These are phyloP conservation scores for Biscogniauxia marginata DNA, from an alignment of 2,329 filamentous ascomycete species.

Conservation along the genomic window DNA sequence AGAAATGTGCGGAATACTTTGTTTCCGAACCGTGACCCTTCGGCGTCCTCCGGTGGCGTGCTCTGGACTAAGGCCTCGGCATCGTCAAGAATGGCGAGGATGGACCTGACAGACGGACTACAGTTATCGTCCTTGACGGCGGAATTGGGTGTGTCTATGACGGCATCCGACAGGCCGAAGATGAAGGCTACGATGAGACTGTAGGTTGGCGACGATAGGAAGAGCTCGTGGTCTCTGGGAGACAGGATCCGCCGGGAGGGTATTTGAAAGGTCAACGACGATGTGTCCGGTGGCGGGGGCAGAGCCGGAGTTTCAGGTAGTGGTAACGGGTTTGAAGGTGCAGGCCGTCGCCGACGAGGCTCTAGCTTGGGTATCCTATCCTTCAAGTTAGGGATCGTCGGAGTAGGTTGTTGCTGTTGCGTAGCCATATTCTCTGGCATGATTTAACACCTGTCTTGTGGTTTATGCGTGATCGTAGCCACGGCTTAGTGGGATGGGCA, in stretches of 20 bases:
- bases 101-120: slow-evolving; percentile 59
- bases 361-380: slow-evolving; percentile 65
- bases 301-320: slow-evolving; percentile 74
- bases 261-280: slow-evolving; percentile 58
- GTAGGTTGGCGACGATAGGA: slow-evolving; percentile 74
- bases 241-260: slow-evolving; percentile 83
- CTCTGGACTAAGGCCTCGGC: slow-evolving; percentile 64
- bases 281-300: slow-evolving; percentile 63
- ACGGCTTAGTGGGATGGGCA: neutral
- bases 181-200: slow-evolving; percentile 78
- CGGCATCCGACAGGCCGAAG: slow-evolving; percentile 80
- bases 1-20: slow-evolving; percentile 84
- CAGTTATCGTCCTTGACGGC: slow-evolving; percentile 54
- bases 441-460: too few species aligned
- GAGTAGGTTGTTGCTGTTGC: slow-evolving; percentile 20
- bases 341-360: slow-evolving; percentile 56
- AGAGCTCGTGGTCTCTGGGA: slow-evolving; percentile 74
- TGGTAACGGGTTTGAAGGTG: slow-evolving; percentile 56
- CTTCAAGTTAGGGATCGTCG: slow-evolving; percentile 48
- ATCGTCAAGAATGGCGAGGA: slow-evolving; percentile 69
- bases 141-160: slow-evolving; percentile 68
- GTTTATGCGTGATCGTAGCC: too few species aligned
- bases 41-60: slow-evolving; percentile 80
- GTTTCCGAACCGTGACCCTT: slow-evolving; percentile 91
- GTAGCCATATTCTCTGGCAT: slow-evolving; percentile 20